Percentiles rank a stretch among this genome's conserved stretches.
These are phyloP conservation scores for Calonectria pteridis DNA, from an alignment of 2,329 filamentous ascomycete species.

Conservation along the genomic window DNA sequence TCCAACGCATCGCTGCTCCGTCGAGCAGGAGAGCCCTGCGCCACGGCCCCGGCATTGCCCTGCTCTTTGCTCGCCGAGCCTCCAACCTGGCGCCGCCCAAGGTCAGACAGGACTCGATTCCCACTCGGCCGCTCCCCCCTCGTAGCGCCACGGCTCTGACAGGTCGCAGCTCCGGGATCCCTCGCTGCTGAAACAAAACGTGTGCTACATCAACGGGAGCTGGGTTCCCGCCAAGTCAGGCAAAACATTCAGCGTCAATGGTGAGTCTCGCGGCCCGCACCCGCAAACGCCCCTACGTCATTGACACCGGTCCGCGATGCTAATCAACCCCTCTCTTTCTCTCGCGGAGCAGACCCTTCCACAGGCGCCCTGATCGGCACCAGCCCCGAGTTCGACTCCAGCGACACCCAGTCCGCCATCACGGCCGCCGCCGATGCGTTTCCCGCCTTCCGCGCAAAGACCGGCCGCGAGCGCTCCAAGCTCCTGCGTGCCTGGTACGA, in stretches of 20 bases:
- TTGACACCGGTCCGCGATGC: not conserved
- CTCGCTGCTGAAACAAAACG: constrained; percentile 85
- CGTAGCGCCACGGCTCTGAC: not conserved
- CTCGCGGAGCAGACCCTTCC: constrained; percentile 75
- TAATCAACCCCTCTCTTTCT: constrained; percentile 10
- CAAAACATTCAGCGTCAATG: constrained; percentile 90
- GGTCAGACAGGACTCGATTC: constrained; percentile 44
- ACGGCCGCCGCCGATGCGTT: constrained; percentile 84
- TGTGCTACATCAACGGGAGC: constrained; percentile 90
- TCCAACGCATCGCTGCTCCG: constrained; percentile 47
- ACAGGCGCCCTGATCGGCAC: constrained; percentile 85
- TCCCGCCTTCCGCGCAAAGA: constrained; percentile 76
- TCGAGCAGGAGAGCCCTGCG: constrained; percentile 45
- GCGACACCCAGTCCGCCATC: constrained; percentile 86
- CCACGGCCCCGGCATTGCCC: constrained; percentile 45
- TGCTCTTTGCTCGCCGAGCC: constrained; percentile 52
- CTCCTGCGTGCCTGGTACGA: constrained; percentile 86
- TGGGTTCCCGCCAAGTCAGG: constrained; percentile 89
- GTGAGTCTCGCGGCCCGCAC: constrained; percentile 53
- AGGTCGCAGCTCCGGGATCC: constrained; percentile 76
- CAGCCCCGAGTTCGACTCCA: constrained; percentile 84
- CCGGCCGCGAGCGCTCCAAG: constrained; percentile 79
- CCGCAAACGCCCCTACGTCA: not conserved
- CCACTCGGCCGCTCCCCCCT: not conserved
- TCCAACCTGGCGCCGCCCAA: constrained; percentile 62